Conservation (phyloP, 306 rosid species). For the Cicer cuneatum region DNA sequence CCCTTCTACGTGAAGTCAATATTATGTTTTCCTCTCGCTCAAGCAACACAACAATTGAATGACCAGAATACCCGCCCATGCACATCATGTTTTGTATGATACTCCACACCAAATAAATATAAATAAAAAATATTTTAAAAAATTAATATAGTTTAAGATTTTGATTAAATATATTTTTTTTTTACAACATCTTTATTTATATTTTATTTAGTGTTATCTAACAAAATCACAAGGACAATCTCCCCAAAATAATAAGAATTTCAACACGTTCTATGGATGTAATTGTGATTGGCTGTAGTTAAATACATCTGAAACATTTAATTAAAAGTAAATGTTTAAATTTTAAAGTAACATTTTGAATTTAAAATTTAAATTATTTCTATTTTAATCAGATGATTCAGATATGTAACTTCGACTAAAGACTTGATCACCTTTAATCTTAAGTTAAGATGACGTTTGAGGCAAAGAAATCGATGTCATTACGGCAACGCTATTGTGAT, state of each 20-base stretch:
- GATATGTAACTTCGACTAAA: background rate
- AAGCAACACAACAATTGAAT: constrained; percentile 31
- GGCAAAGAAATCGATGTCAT: constrained; percentile 65
- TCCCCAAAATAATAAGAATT: background rate
- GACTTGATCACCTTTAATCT: background rate
- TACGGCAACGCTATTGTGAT: constrained; percentile 66
- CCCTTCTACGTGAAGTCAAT: constrained; percentile 58
- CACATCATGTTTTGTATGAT: background rate
- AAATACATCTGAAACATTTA: too few relatives aligned
- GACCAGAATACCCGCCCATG: constrained; percentile 46
- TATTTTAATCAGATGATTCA: too few relatives aligned
- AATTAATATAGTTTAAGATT: too few relatives aligned
- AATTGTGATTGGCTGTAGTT: too few relatives aligned
- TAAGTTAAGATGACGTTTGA: constrained; percentile 37
- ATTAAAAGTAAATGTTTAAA: too few relatives aligned
- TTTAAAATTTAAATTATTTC: too few relatives aligned
- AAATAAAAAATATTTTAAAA: too few relatives aligned
- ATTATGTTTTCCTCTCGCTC: constrained; percentile 41
- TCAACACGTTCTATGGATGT: background rate
- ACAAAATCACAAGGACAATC: constrained; percentile 17
- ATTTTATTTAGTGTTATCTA: background rate
- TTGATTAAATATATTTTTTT: too few relatives aligned
- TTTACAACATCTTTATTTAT: background rate
- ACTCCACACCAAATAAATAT: too few relatives aligned
- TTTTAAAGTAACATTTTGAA: too few relatives aligned